Conservation (phyloP, 257 asterid species). For the Osmanthus fragrans region DNA sequence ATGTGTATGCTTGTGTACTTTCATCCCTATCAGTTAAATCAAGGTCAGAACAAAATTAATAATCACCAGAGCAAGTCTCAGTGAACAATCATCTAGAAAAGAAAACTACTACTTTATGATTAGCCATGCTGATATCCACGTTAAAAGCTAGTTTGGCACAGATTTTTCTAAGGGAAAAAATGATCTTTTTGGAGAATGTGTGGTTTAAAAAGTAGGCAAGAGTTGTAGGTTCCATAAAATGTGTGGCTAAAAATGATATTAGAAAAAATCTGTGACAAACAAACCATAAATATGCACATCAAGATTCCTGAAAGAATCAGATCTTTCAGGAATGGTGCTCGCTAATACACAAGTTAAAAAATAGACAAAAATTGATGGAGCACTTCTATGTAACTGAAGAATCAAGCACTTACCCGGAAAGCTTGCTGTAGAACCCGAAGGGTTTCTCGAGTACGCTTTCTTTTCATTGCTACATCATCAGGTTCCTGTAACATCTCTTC, state of each 20-base stretch:
- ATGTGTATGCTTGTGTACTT: not conserved
- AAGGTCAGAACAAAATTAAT: not conserved
- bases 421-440: constrained; percentile 94
- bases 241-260: not conserved
- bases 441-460: constrained; percentile 88
- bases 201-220: not conserved
- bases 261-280: not conserved
- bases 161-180: too few relatives aligned
- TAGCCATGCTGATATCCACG: not conserved
- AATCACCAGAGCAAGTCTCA: not conserved
- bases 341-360: not conserved
- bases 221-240: not conserved
- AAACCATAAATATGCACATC: not conserved
- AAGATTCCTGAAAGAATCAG: not conserved
- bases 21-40: not conserved
- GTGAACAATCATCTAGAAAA: not conserved
- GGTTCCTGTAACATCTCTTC: constrained; percentile 99
- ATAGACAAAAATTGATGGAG: not conserved
- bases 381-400: not conserved
- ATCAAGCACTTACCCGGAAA: constrained; percentile 61
- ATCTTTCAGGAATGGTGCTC: not conserved
- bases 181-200: not conserved
- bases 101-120: not conserved
- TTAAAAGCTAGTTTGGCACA: not conserved
- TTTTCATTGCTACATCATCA: constrained; percentile 79